phyloP scores from a whole-genome alignment of 495 filamentous ascomycete genomes.

The Hyaloscypha finlandica region DNA sequence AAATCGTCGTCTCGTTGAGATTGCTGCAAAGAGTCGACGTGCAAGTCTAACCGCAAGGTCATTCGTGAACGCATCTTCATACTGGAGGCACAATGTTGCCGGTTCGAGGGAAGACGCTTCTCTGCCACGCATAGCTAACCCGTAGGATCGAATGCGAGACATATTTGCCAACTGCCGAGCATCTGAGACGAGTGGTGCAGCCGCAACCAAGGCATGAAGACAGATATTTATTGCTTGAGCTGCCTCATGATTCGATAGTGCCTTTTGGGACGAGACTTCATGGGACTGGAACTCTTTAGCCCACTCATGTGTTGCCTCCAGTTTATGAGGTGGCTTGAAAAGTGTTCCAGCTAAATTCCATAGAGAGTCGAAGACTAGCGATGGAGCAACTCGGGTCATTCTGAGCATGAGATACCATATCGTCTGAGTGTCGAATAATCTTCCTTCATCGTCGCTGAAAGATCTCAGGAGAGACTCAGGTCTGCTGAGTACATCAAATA shows the following conservation, averaged over 20 bases:
- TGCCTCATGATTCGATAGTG: conserved; percentile 39
- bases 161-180: conserved; percentile 47
- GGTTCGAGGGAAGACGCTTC: conserved; percentile 27
- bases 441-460: conserved; percentile 54
- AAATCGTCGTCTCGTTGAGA: conserved; percentile 48
- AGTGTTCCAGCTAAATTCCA: conserved; percentile 72
- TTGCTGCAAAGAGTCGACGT: conserved; percentile 50
- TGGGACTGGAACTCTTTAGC: conserved; percentile 31
- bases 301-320: conserved; percentile 46
- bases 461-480: conserved; percentile 64
- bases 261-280: conserved; percentile 38
- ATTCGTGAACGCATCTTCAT: conserved; percentile 57
- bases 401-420: conserved; percentile 54
- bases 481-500: conserved; percentile 73
- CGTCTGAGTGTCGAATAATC: conserved; percentile 50
- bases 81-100: conserved; percentile 48
- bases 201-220: conserved; percentile 53
- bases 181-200: conserved; percentile 49
- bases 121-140: conserved; percentile 42
- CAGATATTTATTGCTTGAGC: conserved; percentile 53
- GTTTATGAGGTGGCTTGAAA: conserved; percentile 63
- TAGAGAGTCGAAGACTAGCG: conserved; percentile 70
- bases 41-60: conserved; percentile 52
- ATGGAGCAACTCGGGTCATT: conserved; percentile 50
- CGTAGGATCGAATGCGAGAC: conserved; percentile 51